Evolutionary conservation across 805 yeast species (phyloP).

Genomic region (Myxozyma neotropica): DNA sequence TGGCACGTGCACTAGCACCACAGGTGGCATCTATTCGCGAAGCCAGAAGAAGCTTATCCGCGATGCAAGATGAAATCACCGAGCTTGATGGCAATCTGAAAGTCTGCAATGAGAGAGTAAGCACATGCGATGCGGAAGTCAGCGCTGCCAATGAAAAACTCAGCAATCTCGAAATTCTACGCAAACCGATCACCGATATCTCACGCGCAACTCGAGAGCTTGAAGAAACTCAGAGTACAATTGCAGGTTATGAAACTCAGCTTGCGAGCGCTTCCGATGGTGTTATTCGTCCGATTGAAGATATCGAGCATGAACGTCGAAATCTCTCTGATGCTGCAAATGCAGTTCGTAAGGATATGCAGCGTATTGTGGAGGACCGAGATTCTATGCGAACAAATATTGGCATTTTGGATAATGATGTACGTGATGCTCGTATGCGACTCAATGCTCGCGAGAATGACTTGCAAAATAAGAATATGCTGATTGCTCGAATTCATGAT

Average conservation of each 20-base stretch:
- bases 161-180: slow-evolving; percentile 37
- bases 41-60: not conserved
- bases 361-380: slow-evolving; percentile 46
- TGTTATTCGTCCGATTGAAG: slow-evolving; percentile 24
- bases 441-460: slow-evolving; percentile 59
- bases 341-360: slow-evolving; percentile 44
- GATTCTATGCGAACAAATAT: slow-evolving; percentile 51
- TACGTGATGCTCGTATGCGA: slow-evolving; percentile 56
- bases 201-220: slow-evolving; percentile 39
- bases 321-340: slow-evolving; percentile 48
- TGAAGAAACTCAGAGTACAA: slow-evolving; percentile 34
- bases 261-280: slow-evolving; percentile 34
- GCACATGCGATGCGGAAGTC: slow-evolving; percentile 12
- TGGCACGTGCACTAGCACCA: slow-evolving; percentile 9
- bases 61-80: slow-evolving; percentile 22
- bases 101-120: not conserved
- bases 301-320: slow-evolving; percentile 36
- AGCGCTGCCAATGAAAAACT: slow-evolving; percentile 28
- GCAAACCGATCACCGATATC: slow-evolving; percentile 41
- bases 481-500: slow-evolving; percentile 28
- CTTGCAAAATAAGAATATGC: slow-evolving; percentile 50
- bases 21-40: slow-evolving; percentile 5
- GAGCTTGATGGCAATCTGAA: slow-evolving; percentile 1
- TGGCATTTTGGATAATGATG: slow-evolving; percentile 50
- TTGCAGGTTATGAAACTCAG: slow-evolving; percentile 38